Percentiles rank a stretch among this genome's conserved stretches.
Conservation (phyloP, 2,329 filamentous ascomycete genomes). For the Xylariaceae sp. region DNA sequence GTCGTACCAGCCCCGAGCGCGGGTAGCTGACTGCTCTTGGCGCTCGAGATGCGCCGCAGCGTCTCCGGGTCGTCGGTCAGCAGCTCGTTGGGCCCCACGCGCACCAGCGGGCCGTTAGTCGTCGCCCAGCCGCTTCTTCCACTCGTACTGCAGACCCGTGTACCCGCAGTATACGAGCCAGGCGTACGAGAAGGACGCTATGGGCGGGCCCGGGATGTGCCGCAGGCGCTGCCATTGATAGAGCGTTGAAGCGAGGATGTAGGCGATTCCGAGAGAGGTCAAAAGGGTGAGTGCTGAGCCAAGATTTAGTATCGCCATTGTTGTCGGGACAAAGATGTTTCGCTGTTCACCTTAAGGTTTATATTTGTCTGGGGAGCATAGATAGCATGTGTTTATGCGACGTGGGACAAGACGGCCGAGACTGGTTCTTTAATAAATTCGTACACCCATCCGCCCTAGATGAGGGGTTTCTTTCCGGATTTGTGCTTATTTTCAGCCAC, state of each 20-base stretch:
- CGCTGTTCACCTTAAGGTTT: no score
- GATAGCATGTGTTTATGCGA: no score
- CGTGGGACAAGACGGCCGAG: no score
- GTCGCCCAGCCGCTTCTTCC: slow-evolving; percentile 10
- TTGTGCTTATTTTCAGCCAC: no score
- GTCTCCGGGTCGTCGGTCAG: slow-evolving; percentile 36
- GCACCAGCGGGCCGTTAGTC: slow-evolving; percentile 30
- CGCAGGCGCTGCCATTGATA: slow-evolving; percentile 32
- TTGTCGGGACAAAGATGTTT: no score
- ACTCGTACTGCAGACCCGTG: slow-evolving; percentile 26
- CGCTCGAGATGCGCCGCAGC: slow-evolving; percentile 34
- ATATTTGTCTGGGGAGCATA: no score
- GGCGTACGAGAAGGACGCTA: slow-evolving; percentile 35
- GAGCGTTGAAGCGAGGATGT: neutral
- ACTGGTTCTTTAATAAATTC: no score
- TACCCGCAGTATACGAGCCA: slow-evolving; percentile 31
- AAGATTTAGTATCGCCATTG: no score
- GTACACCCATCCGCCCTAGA: no score
- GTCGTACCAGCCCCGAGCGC: slow-evolving; percentile 42
- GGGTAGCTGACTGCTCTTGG: slow-evolving; percentile 34
- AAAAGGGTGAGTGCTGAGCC: no score
- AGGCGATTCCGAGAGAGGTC: no score
- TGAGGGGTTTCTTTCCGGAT: no score
- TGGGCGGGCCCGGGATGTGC: slow-evolving; percentile 36
- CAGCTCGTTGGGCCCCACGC: slow-evolving; percentile 40